A percentile compares a stretch with the other conserved stretches of the same genome.
Evolutionary conservation across 2,329 filamentous ascomycete species (phyloP).

Genomic region (Lachnellula arida): DNA sequence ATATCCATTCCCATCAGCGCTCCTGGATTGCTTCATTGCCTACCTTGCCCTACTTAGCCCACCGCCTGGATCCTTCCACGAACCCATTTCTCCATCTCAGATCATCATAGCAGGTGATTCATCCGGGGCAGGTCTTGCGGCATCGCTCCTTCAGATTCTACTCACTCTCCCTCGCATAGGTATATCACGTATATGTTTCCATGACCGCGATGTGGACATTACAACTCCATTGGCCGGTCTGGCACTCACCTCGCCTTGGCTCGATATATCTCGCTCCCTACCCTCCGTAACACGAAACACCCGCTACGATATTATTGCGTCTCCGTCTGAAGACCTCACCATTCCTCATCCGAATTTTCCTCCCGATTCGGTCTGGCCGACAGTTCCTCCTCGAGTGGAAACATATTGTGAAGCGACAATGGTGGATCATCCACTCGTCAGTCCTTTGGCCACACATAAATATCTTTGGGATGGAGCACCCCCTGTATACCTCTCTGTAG

Average conservation of each 20-base stretch:
- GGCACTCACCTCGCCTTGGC: neutral
- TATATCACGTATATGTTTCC: neutral
- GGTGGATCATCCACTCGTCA: neutral
- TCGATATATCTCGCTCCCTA: neutral
- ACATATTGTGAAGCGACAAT: neutral
- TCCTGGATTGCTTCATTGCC: neutral
- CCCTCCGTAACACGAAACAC: neutral
- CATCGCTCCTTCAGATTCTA: neutral
- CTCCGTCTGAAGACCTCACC: neutral
- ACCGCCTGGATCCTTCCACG: constrained; percentile 1
- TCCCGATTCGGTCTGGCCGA: neutral
- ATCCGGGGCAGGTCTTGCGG: neutral
- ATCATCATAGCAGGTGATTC: constrained; percentile 1
- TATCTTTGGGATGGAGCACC: constrained; percentile 1
- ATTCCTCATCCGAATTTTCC: neutral
- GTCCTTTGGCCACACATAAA: neutral
- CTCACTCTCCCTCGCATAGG: neutral
- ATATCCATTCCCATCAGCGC: constrained; percentile 1
- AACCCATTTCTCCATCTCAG: neutral
- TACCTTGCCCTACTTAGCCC: constrained; percentile 1
- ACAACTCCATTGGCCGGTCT: neutral
- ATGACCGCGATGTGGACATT: neutral
- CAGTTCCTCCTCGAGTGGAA: neutral
- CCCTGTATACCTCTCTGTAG: neutral
- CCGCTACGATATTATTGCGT: neutral